A percentile compares a stretch with the other conserved stretches of the same genome.
phyloP scores from a whole-genome alignment of 2,329 filamentous ascomycete genomes.

The Penicillium sp. region DNA sequence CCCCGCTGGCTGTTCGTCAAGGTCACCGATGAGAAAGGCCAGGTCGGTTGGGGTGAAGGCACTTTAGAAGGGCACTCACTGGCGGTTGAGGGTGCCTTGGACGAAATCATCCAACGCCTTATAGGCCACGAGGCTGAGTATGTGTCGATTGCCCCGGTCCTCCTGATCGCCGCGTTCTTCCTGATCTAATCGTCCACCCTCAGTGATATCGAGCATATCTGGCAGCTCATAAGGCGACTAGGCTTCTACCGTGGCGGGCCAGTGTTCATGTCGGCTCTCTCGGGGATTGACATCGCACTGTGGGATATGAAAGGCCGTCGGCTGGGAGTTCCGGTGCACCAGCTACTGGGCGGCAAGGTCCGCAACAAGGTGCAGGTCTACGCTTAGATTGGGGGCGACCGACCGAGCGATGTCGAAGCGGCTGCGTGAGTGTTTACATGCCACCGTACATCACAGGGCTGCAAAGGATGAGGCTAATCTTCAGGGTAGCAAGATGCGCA shows the following conservation, averaged over 20 bases:
- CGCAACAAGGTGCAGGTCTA: constrained; percentile 69
- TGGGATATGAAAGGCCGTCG: constrained; percentile 73
- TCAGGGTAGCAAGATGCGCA: constrained; percentile 48
- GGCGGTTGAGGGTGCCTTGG: constrained; percentile 70
- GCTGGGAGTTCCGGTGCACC: constrained; percentile 66
- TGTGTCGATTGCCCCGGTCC: too few relatives aligned
- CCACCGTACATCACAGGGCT: too few relatives aligned
- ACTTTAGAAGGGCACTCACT: constrained; percentile 71
- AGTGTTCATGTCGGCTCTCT: constrained; percentile 75
- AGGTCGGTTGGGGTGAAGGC: constrained; percentile 71
- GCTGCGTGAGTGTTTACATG: constrained; percentile 53
- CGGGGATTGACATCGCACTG: constrained; percentile 73
- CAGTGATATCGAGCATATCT: constrained; percentile 77
- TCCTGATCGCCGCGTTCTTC: too few relatives aligned
- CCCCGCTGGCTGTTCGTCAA: constrained; percentile 79
- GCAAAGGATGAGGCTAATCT: too few relatives aligned
- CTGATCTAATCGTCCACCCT: too few relatives aligned
- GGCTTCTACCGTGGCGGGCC: constrained; percentile 75
- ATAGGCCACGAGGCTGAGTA: constrained; percentile 70
- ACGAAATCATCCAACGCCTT: constrained; percentile 62
- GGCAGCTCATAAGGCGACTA: constrained; percentile 69
- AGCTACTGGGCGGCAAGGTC: constrained; percentile 71
- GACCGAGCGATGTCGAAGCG: constrained; percentile 62
- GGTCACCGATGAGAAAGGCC: constrained; percentile 65
- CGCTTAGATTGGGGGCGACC: constrained; percentile 74